A percentile compares a stretch with the other conserved stretches of the same genome.
phyloP scores from a whole-genome alignment of 768 basidiomycete species.

The Mycena epipterygia region DNA sequence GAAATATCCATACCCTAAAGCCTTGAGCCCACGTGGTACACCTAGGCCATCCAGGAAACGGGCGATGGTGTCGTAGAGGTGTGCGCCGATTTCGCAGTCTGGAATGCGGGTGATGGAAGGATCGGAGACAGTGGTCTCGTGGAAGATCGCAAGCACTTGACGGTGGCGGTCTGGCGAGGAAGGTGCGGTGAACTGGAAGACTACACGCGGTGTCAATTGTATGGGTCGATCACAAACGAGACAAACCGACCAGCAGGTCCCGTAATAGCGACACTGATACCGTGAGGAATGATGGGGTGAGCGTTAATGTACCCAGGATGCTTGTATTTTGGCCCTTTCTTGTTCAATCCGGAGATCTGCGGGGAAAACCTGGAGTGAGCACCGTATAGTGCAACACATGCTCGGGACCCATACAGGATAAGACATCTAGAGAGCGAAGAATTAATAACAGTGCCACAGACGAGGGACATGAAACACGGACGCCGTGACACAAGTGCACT shows the following conservation, averaged over 20 bases:
- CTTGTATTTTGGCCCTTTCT: constrained; percentile 92
- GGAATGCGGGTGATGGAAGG: constrained; percentile 80
- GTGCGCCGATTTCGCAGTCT: constrained; percentile 82
- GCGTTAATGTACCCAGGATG: constrained; percentile 91
- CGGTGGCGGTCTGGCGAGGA: constrained; percentile 94
- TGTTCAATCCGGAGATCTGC: constrained; percentile 94
- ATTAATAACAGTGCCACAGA: background rate
- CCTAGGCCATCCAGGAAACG: constrained; percentile 88
- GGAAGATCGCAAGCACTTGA: constrained; percentile 89
- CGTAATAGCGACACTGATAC: constrained; percentile 90
- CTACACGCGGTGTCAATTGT: constrained; percentile 48
- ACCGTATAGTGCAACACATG: background rate
- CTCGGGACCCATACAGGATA: constrained; percentile 23
- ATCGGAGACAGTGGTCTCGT: constrained; percentile 71
- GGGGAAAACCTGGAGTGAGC: background rate
- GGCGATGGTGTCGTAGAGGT: constrained; percentile 89
- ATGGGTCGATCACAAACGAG: constrained; percentile 22
- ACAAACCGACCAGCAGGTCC: constrained; percentile 79
- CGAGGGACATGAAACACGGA: constrained; percentile 50
- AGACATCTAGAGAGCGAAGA: constrained; percentile 28
- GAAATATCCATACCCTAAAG: constrained; percentile 67
- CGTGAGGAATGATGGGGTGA: constrained; percentile 94
- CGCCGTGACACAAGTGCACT: constrained; percentile 91
- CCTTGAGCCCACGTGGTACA: constrained; percentile 88
- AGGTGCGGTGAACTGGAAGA: constrained; percentile 96